Conservation (phyloP, 2,329 filamentous ascomycete genomes). For the Emericellopsis cladophorae region DNA sequence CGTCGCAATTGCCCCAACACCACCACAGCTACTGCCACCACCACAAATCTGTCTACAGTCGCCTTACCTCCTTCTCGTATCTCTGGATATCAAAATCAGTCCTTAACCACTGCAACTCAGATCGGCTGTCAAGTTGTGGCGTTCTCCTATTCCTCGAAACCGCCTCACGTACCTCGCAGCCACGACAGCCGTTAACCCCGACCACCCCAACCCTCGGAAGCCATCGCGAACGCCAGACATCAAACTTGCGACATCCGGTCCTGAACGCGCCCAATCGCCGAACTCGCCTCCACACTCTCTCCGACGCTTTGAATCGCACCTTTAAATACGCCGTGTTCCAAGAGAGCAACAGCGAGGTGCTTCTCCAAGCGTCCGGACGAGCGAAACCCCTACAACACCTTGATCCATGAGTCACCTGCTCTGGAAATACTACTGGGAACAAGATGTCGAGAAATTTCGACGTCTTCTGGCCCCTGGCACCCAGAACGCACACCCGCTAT, state of each 20-base stretch:
- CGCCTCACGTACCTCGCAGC: too few relatives aligned
- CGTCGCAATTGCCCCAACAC: background rate
- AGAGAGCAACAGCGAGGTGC: conserved; percentile 84
- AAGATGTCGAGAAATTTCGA: conserved; percentile 93
- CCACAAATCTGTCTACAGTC: too few relatives aligned
- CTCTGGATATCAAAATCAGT: too few relatives aligned
- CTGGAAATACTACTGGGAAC: conserved; percentile 94
- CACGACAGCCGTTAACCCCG: too few relatives aligned
- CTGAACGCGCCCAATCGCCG: background rate
- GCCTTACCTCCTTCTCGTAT: too few relatives aligned
- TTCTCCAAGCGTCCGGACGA: conserved; percentile 38
- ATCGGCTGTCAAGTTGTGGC: too few relatives aligned
- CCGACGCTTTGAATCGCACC: conserved; percentile 36
- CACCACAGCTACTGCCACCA: too few relatives aligned
- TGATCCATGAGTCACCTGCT: conserved; percentile 83
- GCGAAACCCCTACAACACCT: conserved; percentile 23
- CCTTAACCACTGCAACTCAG: too few relatives aligned
- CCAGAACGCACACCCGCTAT: conserved; percentile 38
- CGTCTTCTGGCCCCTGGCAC: conserved; percentile 68
- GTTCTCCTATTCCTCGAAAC: too few relatives aligned
- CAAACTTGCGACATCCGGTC: background rate
- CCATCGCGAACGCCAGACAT: background rate
- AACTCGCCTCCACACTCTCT: background rate
- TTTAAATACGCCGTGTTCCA: conserved; percentile 89
- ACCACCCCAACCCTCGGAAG: too few relatives aligned